Percentiles rank a stretch among this genome's conserved stretches.
Conservation (phyloP, 2,329 filamentous ascomycete species). For the Sporothrix brunneoviolacea region DNA sequence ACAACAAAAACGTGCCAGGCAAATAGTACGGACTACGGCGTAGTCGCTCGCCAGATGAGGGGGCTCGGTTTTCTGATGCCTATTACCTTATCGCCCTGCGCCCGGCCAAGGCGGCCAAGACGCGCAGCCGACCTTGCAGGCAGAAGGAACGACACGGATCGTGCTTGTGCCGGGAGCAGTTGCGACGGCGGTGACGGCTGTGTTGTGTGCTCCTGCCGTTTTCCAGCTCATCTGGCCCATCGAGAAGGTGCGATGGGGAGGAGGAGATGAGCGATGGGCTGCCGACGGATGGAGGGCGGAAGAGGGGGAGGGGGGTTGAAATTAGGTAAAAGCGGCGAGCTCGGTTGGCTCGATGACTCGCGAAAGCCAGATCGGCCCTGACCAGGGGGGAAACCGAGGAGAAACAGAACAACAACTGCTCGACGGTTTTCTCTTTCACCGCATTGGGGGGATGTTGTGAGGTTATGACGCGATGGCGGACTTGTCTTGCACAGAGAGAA, state of each 20-base stretch:
- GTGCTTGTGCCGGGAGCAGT: too few relatives aligned
- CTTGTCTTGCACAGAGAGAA: too few relatives aligned
- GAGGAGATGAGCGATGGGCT: not conserved
- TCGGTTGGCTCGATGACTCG: not conserved
- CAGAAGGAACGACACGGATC: too few relatives aligned
- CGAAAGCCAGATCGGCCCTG: not conserved
- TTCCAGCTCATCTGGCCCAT: not conserved
- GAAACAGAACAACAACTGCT: too few relatives aligned
- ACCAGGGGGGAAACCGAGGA: not conserved
- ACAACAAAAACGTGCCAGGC: slow-evolving; percentile 10
- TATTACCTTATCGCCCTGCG: too few relatives aligned
- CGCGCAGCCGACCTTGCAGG: too few relatives aligned
- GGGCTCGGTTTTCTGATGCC: too few relatives aligned
- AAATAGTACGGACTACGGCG: too few relatives aligned
- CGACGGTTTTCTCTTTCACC: too few relatives aligned
- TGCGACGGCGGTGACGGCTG: too few relatives aligned
- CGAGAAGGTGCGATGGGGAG: not conserved
- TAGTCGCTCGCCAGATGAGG: too few relatives aligned
- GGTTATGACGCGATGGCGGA: not conserved
- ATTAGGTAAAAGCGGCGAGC: slow-evolving; percentile 23
- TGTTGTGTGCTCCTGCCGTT: not conserved
- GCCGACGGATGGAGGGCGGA: not conserved
- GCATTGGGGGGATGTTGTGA: not conserved
- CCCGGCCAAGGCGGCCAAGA: too few relatives aligned
- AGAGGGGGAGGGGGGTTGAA: slow-evolving; percentile 14